Evolutionary conservation across 2,329 filamentous ascomycete genomes (phyloP).

Genomic region (Dothistroma pini): DNA sequence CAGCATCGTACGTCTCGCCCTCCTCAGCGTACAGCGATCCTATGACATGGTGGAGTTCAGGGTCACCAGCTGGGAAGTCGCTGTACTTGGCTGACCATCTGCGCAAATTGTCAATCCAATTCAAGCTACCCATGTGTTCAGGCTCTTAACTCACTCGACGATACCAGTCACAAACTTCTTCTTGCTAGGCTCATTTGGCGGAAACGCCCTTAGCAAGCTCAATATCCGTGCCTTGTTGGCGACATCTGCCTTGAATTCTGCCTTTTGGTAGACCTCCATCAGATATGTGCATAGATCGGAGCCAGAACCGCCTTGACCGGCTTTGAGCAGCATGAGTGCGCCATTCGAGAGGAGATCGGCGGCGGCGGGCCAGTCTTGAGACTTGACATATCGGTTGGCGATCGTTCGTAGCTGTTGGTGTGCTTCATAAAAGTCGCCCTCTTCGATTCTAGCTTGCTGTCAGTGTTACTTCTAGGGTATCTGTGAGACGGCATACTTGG

Average conservation of each 20-base stretch:
- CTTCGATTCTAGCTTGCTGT: slow-evolving; percentile 61
- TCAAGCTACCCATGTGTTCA: neutral
- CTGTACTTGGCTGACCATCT: slow-evolving; percentile 84
- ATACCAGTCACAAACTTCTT: slow-evolving; percentile 90
- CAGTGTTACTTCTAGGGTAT: neutral
- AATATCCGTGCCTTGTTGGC: slow-evolving; percentile 69
- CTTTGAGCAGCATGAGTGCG: slow-evolving; percentile 78
- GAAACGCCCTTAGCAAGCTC: slow-evolving; percentile 75
- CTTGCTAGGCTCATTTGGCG: slow-evolving; percentile 77
- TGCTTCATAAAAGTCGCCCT: slow-evolving; percentile 95
- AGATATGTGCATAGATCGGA: slow-evolving; percentile 86
- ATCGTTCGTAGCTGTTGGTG: slow-evolving; percentile 98
- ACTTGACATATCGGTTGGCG: slow-evolving; percentile 88
- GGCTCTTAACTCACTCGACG: slow-evolving; percentile 56
- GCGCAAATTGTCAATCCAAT: neutral
- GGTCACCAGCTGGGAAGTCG: slow-evolving; percentile 85
- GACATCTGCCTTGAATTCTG: slow-evolving; percentile 72
- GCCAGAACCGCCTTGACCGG: slow-evolving; percentile 89
- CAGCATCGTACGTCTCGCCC: slow-evolving; percentile 87
- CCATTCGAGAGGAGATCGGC: slow-evolving; percentile 83
- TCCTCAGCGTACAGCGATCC: slow-evolving; percentile 89
- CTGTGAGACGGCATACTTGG: slow-evolving; percentile 55
- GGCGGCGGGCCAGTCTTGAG: slow-evolving; percentile 76
- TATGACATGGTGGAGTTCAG: slow-evolving; percentile 88
- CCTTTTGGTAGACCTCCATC: slow-evolving; percentile 87